Percentiles rank a stretch among this genome's conserved stretches.
Evolutionary conservation across 2,329 filamentous ascomycete species (phyloP).

Genomic region (Pseudogymnoascus sp.): DNA sequence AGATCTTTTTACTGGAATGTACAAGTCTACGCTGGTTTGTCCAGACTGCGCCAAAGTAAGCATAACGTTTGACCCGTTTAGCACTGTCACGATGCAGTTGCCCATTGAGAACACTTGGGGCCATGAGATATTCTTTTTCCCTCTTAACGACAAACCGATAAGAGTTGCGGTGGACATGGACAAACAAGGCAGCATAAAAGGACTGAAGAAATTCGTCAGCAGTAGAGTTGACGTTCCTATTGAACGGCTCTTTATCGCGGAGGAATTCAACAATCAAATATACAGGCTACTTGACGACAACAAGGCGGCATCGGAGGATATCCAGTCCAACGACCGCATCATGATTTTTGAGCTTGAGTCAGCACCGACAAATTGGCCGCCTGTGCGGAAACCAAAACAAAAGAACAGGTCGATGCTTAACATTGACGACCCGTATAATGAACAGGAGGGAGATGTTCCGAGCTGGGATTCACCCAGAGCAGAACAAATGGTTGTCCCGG

Average conservation of each 20-base stretch:
- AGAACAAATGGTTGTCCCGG: constrained; percentile 62
- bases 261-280: constrained; percentile 76
- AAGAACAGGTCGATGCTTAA: constrained; percentile 43
- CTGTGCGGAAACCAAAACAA: constrained; percentile 38
- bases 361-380: constrained; percentile 69
- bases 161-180: constrained; percentile 71
- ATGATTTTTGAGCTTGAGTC: constrained; percentile 72
- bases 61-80: constrained; percentile 98
- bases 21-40: constrained; percentile 94
- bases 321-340: constrained; percentile 54
- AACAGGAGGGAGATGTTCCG: constrained; percentile 40
- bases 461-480: constrained; percentile 53
- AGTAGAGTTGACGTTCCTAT: constrained; percentile 56
- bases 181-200: constrained; percentile 62
- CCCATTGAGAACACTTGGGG: constrained; percentile 80
- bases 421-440: constrained; percentile 37
- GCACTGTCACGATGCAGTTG: constrained; percentile 82
- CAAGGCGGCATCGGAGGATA: constrained; percentile 62
- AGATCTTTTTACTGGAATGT: constrained; percentile 94
- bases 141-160: constrained; percentile 63
- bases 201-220: constrained; percentile 64
- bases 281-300: constrained; percentile 78
- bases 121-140: constrained; percentile 68
- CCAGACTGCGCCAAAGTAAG: constrained; percentile 89
- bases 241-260: constrained; percentile 66